phyloP scores from a whole-genome alignment of 148 eudicot genomes.

The Silene conica region DNA sequence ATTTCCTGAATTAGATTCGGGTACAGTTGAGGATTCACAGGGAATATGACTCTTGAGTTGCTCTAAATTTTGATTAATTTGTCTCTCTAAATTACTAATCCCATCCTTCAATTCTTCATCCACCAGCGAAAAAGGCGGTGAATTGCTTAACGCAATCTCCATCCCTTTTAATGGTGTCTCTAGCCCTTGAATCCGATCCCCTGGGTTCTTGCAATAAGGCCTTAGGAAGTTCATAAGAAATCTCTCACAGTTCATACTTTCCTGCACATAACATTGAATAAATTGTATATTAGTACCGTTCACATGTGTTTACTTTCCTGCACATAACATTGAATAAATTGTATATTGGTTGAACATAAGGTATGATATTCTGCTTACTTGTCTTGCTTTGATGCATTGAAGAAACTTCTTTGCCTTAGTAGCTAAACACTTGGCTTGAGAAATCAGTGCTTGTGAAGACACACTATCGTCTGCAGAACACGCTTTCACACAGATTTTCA shows the following conservation, averaged over 20 bases:
- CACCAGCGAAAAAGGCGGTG: constrained; percentile 25
- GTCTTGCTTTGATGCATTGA: constrained; percentile 53
- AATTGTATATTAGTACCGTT: not conserved
- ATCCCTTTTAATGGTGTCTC: constrained; percentile 59
- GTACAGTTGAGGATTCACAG: constrained; percentile 38
- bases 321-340: not conserved
- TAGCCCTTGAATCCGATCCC: constrained; percentile 41
- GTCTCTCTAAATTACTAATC: constrained; percentile 26
- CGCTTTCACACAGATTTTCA: constrained; percentile 55
- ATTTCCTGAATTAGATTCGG: constrained; percentile 43
- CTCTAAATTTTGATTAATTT: constrained; percentile 29
- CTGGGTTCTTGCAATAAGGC: constrained; percentile 47
- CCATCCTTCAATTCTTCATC: constrained; percentile 34
- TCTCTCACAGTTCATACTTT: constrained; percentile 78
- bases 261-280: constrained; percentile 31
- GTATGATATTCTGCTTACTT: constrained; percentile 36
- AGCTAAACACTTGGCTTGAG: constrained; percentile 49
- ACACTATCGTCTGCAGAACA: constrained; percentile 53
- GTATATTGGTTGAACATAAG: not conserved
- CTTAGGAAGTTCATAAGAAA: constrained; percentile 37
- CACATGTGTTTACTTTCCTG: constrained; percentile 64
- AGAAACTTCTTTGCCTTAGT: constrained; percentile 41
- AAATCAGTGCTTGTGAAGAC: constrained; percentile 40
- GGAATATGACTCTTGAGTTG: constrained; percentile 30
- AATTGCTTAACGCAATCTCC: constrained; percentile 48